phyloP scores from a whole-genome alignment of 1,139 yeast species.

The Yueomyces sp. region DNA sequence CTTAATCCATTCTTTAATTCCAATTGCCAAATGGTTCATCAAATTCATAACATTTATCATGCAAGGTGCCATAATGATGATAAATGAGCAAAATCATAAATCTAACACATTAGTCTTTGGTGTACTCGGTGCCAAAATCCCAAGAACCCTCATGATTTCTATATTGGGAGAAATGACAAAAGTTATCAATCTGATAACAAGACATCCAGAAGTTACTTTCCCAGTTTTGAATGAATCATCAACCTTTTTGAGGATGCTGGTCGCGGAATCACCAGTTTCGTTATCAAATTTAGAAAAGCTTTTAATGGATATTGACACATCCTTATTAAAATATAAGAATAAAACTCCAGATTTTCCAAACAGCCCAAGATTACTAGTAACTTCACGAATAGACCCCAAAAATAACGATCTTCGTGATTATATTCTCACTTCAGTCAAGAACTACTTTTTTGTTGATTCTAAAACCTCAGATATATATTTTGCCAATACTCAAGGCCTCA shows the following conservation, averaged over 20 bases:
- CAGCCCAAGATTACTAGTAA: slow-evolving; percentile 21
- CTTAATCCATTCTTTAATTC: slow-evolving; percentile 22
- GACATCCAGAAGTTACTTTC: slow-evolving; percentile 23
- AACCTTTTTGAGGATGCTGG: slow-evolving; percentile 17
- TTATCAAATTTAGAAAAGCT: slow-evolving; percentile 24
- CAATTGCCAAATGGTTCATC: slow-evolving; percentile 25
- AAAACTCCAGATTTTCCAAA: slow-evolving; percentile 13
- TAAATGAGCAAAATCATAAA: slow-evolving; percentile 14
- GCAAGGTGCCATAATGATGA: slow-evolving; percentile 20
- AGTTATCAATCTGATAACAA: slow-evolving; percentile 19
- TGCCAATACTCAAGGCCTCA: slow-evolving; percentile 19
- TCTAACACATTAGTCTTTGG: slow-evolving; percentile 19
- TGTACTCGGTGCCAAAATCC: slow-evolving; percentile 23
- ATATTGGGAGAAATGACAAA: slow-evolving; percentile 22
- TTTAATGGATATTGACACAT: slow-evolving; percentile 19
- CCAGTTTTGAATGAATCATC: slow-evolving; percentile 25
- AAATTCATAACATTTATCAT: slow-evolving; percentile 21
- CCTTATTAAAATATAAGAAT: slow-evolving; percentile 18
- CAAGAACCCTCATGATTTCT: slow-evolving; percentile 21
- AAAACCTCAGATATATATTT: slow-evolving; percentile 21
- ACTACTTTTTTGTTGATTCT: slow-evolving; percentile 19
- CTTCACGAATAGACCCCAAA: slow-evolving; percentile 19
- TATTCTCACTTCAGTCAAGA: slow-evolving; percentile 16
- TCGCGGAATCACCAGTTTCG: slow-evolving; percentile 22
- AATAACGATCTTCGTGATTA: slow-evolving; percentile 16